Conservation (phyloP, 2,329 filamentous ascomycete species). For the Aspergillus quadrilineatus region DNA sequence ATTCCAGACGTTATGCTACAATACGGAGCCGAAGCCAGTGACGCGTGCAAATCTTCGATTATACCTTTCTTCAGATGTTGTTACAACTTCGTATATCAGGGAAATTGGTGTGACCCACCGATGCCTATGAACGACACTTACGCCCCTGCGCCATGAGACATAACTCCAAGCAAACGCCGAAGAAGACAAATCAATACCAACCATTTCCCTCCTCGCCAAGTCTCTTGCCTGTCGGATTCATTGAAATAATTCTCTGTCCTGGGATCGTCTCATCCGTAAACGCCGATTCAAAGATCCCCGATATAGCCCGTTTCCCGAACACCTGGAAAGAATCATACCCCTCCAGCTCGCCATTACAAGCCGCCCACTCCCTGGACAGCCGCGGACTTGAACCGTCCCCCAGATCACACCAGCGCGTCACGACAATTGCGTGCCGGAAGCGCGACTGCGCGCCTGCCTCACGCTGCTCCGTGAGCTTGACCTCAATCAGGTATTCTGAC, state of each 20-base stretch:
- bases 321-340: conserved; percentile 55
- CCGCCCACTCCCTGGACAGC: conserved; percentile 54
- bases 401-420: conserved; percentile 63
- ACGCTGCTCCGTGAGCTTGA: conserved; percentile 59
- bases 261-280: conserved; percentile 56
- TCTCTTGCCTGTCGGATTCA: conserved; percentile 58
- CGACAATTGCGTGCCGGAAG: conserved; percentile 61
- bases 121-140: background rate
- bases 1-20: no score
- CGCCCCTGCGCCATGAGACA: background rate
- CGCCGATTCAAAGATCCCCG: conserved; percentile 59
- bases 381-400: conserved; percentile 54
- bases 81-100: no score
- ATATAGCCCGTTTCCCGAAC: conserved; percentile 56
- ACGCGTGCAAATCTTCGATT: no score
- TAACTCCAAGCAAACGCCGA: background rate
- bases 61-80: no score
- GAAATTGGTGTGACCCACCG: background rate
- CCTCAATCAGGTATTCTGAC: conserved; percentile 61
- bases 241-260: conserved; percentile 56
- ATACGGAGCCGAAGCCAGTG: no score
- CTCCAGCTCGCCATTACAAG: conserved; percentile 50
- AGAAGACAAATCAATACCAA: conserved; percentile 57
- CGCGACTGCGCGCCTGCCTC: conserved; percentile 35
- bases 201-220: conserved; percentile 55